These are phyloP conservation scores for Scalesia atractyloides DNA, from an alignment of 129 eudicot genomes.

Conservation along the genomic window DNA sequence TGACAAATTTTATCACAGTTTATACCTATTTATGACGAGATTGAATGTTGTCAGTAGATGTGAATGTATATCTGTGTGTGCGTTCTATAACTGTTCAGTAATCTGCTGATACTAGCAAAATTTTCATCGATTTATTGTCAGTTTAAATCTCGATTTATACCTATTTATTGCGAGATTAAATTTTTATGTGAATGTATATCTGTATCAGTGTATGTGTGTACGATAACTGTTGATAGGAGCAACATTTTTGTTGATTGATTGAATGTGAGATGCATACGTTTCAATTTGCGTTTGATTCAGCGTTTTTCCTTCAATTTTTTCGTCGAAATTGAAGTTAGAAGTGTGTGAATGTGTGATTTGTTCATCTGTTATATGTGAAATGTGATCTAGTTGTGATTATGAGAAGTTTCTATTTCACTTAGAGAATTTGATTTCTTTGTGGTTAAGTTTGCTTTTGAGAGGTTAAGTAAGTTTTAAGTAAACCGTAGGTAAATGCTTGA, in stretches of 20 bases:
- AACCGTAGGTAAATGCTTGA: constrained; percentile 28
- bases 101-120: constrained; percentile 1
- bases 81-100: no score
- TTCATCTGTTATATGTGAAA: neutral
- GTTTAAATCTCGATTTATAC: no score
- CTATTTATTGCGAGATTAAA: no score
- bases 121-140: constrained; percentile 4
- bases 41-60: no score
- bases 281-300: constrained; percentile 7
- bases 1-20: no score
- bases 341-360: neutral
- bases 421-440: constrained; percentile 23
- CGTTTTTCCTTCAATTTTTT: neutral
- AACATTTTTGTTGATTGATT: no score
- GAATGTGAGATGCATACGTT: constrained; percentile 3
- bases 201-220: no score
- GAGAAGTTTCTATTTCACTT: constrained; percentile 25
- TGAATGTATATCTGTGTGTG: no score
- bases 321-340: constrained; percentile 15
- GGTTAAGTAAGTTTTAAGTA: constrained; percentile 36
- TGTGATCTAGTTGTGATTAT: constrained; percentile 19
- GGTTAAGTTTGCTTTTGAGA: constrained; percentile 32
- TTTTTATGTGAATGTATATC: no score
- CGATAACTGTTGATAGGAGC: no score
- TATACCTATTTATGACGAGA: no score